Conservation (phyloP, 1,139 yeast genomes). For the Diutina scorzettiae region DNA sequence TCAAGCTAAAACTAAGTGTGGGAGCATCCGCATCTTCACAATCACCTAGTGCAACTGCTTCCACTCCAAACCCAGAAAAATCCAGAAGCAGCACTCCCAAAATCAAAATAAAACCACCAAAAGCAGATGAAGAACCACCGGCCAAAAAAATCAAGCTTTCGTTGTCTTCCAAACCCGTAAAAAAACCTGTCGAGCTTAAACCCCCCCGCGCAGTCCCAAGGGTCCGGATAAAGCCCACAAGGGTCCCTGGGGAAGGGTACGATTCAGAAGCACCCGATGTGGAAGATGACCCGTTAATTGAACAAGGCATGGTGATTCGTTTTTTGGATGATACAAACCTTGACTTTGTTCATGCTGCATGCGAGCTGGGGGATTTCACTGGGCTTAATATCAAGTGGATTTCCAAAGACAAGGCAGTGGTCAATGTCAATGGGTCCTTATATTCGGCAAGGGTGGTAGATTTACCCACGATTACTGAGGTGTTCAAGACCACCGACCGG, state of each 20-base stretch:
- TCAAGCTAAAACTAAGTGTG: slow-evolving; percentile 2
- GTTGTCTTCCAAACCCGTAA: neutral
- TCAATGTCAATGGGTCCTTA: slow-evolving; percentile 37
- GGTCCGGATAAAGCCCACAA: slow-evolving; percentile 69
- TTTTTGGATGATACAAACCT: slow-evolving; percentile 70
- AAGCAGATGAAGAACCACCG: neutral
- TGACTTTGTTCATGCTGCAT: slow-evolving; percentile 68
- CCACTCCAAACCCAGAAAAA: neutral
- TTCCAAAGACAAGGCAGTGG: slow-evolving; percentile 68
- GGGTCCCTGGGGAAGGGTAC: slow-evolving; percentile 90
- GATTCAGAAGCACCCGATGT: slow-evolving; percentile 95
- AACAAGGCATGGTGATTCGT: slow-evolving; percentile 73
- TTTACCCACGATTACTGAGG: slow-evolving; percentile 80
- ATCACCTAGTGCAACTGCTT: neutral
- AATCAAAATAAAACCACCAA: slow-evolving; percentile 4
- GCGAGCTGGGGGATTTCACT: slow-evolving; percentile 69
- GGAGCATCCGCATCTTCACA: neutral
- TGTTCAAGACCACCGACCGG: slow-evolving; percentile 80
- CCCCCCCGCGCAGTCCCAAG: slow-evolving; percentile 32
- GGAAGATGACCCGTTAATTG: slow-evolving; percentile 88
- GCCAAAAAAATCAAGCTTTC: slow-evolving; percentile 1
- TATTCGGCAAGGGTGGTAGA: slow-evolving; percentile 86
- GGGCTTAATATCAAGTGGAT: slow-evolving; percentile 71
- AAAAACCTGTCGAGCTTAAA: neutral
- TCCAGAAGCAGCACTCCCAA: slow-evolving; percentile 3